Conservation (phyloP, 2,329 filamentous ascomycete species). For the Ophiostoma montium region DNA sequence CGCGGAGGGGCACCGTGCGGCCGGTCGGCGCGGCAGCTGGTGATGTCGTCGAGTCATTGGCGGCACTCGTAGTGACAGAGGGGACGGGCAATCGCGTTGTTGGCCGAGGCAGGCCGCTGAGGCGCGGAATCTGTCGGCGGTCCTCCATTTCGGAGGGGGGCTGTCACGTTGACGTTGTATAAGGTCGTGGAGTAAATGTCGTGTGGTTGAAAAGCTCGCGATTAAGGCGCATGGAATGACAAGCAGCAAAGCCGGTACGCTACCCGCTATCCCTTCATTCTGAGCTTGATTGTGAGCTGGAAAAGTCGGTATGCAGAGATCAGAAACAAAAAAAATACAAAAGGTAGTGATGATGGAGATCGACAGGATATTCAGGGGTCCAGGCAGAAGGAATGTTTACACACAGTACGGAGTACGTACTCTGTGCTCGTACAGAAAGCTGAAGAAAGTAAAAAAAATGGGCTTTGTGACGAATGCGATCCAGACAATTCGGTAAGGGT, state of each 20-base stretch:
- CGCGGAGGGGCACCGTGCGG: slow-evolving; percentile 8
- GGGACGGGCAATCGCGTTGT: slow-evolving; percentile 10
- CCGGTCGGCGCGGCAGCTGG: not conserved
- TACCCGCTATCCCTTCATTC: not conserved
- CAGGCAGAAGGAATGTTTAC: not conserved
- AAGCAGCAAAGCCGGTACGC: no score
- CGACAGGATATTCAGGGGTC: slow-evolving; percentile 6
- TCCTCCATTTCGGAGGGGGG: slow-evolving; percentile 9
- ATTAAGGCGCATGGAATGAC: not conserved
- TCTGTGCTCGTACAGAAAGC: no score
- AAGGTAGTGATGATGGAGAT: not conserved
- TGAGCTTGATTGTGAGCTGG: not conserved
- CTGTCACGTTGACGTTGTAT: not conserved
- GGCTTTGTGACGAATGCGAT: not conserved
- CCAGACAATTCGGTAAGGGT: not conserved
- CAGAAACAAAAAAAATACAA: not conserved
- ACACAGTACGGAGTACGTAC: not conserved
- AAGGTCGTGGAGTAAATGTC: not conserved
- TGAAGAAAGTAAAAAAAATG: not conserved
- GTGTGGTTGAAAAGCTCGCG: no score
- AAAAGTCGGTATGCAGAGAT: not conserved
- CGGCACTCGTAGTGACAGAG: not conserved
- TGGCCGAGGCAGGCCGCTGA: slow-evolving; percentile 12
- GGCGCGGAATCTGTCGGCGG: slow-evolving; percentile 6
- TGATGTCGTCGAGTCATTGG: not conserved